These are phyloP conservation scores for Rhizopogon vesiculosus DNA, from an alignment of 768 basidiomycete species.

Conservation along the genomic window DNA sequence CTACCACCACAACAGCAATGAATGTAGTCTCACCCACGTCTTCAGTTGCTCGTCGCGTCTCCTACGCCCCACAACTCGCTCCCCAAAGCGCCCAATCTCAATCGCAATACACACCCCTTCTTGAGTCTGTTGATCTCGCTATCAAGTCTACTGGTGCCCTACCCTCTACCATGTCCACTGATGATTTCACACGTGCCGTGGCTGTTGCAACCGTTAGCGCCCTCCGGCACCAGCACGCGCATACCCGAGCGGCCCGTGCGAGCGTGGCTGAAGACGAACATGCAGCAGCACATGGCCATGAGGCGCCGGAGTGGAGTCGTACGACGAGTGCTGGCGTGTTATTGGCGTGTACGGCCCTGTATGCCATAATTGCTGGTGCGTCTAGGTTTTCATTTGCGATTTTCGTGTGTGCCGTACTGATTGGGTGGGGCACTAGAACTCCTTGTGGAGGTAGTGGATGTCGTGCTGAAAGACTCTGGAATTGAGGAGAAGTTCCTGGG, in stretches of 20 bases:
- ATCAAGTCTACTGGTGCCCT: constrained; percentile 53
- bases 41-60: constrained; percentile 43
- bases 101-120: constrained; percentile 47
- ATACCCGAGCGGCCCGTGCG: constrained; percentile 42
- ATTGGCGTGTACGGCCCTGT: constrained; percentile 84
- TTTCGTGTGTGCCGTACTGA: neutral
- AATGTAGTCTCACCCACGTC: constrained; percentile 40
- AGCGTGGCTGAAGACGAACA: constrained; percentile 37
- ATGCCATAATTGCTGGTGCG: constrained; percentile 93
- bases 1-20: constrained; percentile 12
- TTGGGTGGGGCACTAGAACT: constrained; percentile 53
- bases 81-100: constrained; percentile 22
- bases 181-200: constrained; percentile 91
- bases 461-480: constrained; percentile 82
- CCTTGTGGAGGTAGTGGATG: constrained; percentile 92
- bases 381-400: constrained; percentile 3
- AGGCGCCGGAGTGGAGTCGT: constrained; percentile 95
- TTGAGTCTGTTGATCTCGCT: constrained; percentile 76
- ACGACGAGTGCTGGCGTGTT: constrained; percentile 86
- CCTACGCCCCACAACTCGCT: constrained; percentile 42
- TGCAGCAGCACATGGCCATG: constrained; percentile 72
- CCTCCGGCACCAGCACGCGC: constrained; percentile 73
- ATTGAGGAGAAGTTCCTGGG: constrained; percentile 98
- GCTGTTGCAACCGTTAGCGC: constrained; percentile 93
- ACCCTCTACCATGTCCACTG: constrained; percentile 64